These are phyloP conservation scores for Amniculicola lignicola DNA, from an alignment of 495 filamentous ascomycete genomes.

Conservation along the genomic window DNA sequence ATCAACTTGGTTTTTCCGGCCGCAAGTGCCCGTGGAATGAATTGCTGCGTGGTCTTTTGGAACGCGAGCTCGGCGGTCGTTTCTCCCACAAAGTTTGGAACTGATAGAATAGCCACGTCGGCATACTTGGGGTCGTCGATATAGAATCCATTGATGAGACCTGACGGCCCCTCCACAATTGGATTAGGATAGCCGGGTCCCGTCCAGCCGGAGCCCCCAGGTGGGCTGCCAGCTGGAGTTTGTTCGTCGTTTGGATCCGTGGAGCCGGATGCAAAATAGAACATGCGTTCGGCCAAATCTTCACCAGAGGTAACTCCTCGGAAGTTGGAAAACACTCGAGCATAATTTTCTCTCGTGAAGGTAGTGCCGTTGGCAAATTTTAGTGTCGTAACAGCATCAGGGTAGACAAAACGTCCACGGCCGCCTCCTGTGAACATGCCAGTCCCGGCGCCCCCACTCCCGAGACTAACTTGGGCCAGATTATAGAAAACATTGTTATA, in stretches of 20 bases:
- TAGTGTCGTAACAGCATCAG: conserved; percentile 28
- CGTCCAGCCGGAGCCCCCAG: not conserved
- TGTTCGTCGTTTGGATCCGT: not conserved
- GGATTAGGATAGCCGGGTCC: conserved; percentile 50
- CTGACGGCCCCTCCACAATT: conserved; percentile 44
- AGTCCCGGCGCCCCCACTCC: conserved; percentile 28
- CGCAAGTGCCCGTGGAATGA: conserved; percentile 41
- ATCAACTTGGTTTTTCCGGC: conserved; percentile 42
- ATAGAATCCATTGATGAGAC: conserved; percentile 49
- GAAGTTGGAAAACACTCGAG: conserved; percentile 18
- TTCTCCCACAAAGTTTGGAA: conserved; percentile 35
- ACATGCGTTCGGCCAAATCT: conserved; percentile 14
- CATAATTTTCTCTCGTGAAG: conserved; percentile 29
- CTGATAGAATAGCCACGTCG: conserved; percentile 46
- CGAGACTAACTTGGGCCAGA: conserved; percentile 31
- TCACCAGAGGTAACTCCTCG: conserved; percentile 16
- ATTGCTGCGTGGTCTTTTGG: conserved; percentile 41
- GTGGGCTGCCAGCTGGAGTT: not conserved
- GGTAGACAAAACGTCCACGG: conserved; percentile 31
- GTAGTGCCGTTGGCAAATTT: conserved; percentile 38
- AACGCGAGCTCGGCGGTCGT: conserved; percentile 36
- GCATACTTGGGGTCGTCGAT: conserved; percentile 46
- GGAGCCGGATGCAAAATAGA: conserved; percentile 7
- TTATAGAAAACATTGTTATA: conserved; percentile 37
- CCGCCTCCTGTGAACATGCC: conserved; percentile 39